Conservation (phyloP, 306 rosid genomes). For the Leucaena leucocephala region DNA sequence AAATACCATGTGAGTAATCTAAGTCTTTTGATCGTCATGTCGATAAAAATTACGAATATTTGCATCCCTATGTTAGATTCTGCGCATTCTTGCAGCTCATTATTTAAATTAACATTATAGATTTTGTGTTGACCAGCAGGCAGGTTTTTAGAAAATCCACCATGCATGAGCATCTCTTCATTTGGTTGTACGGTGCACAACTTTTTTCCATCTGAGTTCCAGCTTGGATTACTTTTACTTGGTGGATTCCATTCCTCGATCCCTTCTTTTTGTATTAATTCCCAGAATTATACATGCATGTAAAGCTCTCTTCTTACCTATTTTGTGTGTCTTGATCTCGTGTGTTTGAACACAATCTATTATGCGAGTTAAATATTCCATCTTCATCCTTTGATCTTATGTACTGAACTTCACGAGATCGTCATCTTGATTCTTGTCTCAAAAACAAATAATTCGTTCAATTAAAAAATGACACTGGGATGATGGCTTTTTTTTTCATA, state of each 20-base stretch:
- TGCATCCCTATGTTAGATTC: constrained; percentile 49
- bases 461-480: background rate
- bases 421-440: background rate
- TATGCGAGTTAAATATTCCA: background rate
- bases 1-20: constrained; percentile 64
- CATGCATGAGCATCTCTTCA: constrained; percentile 26
- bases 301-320: background rate
- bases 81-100: constrained; percentile 24
- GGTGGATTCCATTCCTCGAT: constrained; percentile 4
- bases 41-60: constrained; percentile 32
- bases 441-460: no score
- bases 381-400: background rate
- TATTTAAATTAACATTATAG: constrained; percentile 31
- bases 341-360: background rate
- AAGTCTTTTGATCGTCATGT: constrained; percentile 56
- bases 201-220: constrained; percentile 34
- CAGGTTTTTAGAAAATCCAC: constrained; percentile 33
- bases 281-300: constrained; percentile 13
- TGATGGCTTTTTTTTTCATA: no score
- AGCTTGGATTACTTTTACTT: constrained; percentile 37
- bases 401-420: background rate
- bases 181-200: background rate
- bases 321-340: background rate
- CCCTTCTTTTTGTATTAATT: background rate
- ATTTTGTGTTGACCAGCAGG: constrained; percentile 48